These are phyloP conservation scores for Termitomyces titanicus DNA, from an alignment of 768 basidiomycete species.

Conservation along the genomic window DNA sequence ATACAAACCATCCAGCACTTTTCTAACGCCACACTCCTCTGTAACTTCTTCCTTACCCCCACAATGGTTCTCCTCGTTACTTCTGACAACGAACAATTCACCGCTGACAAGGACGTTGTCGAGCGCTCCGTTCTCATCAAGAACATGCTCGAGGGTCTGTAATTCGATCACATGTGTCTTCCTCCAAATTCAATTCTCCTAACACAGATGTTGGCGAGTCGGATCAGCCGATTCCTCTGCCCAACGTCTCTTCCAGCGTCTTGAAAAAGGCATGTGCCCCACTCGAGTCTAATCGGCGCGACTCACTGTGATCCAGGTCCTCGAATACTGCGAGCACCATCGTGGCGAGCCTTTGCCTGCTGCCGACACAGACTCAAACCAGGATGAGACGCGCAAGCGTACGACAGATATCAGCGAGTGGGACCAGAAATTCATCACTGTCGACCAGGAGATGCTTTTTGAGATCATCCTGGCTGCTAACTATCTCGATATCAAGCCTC, in stretches of 20 bases:
- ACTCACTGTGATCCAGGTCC: constrained; percentile 52
- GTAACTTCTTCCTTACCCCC: constrained; percentile 9
- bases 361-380: constrained; percentile 72
- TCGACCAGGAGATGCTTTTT: constrained; percentile 99
- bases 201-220: constrained; percentile 85
- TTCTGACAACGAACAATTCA: constrained; percentile 94
- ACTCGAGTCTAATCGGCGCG: neutral
- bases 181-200: constrained; percentile 7
- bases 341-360: constrained; percentile 94
- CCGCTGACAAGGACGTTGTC: constrained; percentile 90
- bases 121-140: constrained; percentile 96
- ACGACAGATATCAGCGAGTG: constrained; percentile 99
- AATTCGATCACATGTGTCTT: constrained; percentile 2
- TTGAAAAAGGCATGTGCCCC: constrained; percentile 72
- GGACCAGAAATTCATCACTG: constrained; percentile 98
- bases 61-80: constrained; percentile 86
- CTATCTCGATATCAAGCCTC: constrained; percentile 98
- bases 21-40: constrained; percentile 15
- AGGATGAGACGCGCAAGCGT: constrained; percentile 94
- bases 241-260: constrained; percentile 90
- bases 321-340: constrained; percentile 99
- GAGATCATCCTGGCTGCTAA: constrained; percentile 99
- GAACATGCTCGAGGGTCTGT: constrained; percentile 97
- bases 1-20: neutral
- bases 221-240: constrained; percentile 91